A percentile compares a stretch with the other conserved stretches of the same genome.
Evolutionary conservation across 306 rosid species (phyloP).

Genomic region (Arachis hypogaea): DNA sequence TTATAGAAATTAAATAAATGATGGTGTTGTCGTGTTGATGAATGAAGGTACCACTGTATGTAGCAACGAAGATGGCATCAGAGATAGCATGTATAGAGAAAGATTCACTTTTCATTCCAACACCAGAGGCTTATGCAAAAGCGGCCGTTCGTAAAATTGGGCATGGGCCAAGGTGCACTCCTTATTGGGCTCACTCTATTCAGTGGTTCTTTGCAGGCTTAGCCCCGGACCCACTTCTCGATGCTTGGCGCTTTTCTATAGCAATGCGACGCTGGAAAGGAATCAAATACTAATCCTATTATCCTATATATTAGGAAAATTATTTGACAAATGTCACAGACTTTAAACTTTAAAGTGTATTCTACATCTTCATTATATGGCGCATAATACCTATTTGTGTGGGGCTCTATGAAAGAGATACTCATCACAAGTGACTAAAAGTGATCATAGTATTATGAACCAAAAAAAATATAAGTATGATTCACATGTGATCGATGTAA

Average conservation of each 20-base stretch:
- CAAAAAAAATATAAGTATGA: no score
- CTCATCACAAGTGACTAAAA: no score
- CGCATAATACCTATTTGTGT: no score
- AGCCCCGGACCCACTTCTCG: slow-evolving; percentile 53
- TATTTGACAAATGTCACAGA: no score
- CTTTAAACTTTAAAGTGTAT: no score
- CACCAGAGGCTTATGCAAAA: slow-evolving; percentile 62
- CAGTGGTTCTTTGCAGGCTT: slow-evolving; percentile 56
- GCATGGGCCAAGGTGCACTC: slow-evolving; percentile 54
- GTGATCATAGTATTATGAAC: no score
- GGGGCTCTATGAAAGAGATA: no score
- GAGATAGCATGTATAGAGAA: slow-evolving; percentile 50
- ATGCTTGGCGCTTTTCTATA: slow-evolving; percentile 73
- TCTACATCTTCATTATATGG: no score
- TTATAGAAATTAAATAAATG: not conserved
- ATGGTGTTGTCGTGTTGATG: not conserved
- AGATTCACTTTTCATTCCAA: slow-evolving; percentile 60
- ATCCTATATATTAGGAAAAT: no score
- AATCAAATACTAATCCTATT: no score
- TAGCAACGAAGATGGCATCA: slow-evolving; percentile 70
- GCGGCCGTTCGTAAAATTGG: slow-evolving; percentile 63
- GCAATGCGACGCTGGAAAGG: slow-evolving; percentile 50
- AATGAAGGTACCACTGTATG: slow-evolving; percentile 70
- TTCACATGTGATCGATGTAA: no score
- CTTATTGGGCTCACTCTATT: slow-evolving; percentile 76